Conservation (phyloP, 129 eudicot genomes). For the Mikania micrantha region DNA sequence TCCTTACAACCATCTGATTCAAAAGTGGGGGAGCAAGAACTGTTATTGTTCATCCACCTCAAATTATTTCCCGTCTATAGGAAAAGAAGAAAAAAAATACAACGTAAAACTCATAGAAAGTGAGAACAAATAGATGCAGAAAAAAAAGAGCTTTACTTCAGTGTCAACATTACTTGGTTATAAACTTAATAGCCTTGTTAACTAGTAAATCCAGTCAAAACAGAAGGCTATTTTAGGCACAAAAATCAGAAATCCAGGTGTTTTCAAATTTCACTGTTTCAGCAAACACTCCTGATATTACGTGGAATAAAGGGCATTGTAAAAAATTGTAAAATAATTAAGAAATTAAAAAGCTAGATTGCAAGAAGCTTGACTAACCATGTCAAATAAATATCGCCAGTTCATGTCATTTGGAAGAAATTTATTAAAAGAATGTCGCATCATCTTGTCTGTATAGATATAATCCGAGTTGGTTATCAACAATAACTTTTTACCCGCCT, state of each 20-base stretch:
- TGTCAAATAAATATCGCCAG: constrained; percentile 94
- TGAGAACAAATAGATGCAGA: too few relatives aligned
- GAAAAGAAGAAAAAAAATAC: too few relatives aligned
- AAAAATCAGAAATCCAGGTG: background rate
- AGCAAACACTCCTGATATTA: background rate
- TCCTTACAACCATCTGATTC: too few relatives aligned
- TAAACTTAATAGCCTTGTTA: constrained; percentile 3
- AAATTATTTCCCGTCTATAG: too few relatives aligned
- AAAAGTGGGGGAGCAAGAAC: too few relatives aligned
- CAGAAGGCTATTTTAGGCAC: background rate
- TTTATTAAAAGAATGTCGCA: constrained; percentile 89
- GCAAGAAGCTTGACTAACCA: constrained; percentile 44
- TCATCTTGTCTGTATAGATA: constrained; percentile 93
- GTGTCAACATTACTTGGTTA: too few relatives aligned
- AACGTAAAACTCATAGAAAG: too few relatives aligned
- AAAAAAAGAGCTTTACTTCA: too few relatives aligned
- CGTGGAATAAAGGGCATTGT: background rate
- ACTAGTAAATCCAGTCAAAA: background rate
- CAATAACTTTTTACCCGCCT: constrained; percentile 97
- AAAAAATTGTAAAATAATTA: background rate
- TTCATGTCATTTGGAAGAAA: constrained; percentile 91
- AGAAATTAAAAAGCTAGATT: background rate
- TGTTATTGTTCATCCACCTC: too few relatives aligned
- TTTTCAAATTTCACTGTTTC: background rate
- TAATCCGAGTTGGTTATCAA: constrained; percentile 92